Base-by-base conservation (phyloP, 768 basidiomycete species). In the Hygrocybe coccinea region DNA sequence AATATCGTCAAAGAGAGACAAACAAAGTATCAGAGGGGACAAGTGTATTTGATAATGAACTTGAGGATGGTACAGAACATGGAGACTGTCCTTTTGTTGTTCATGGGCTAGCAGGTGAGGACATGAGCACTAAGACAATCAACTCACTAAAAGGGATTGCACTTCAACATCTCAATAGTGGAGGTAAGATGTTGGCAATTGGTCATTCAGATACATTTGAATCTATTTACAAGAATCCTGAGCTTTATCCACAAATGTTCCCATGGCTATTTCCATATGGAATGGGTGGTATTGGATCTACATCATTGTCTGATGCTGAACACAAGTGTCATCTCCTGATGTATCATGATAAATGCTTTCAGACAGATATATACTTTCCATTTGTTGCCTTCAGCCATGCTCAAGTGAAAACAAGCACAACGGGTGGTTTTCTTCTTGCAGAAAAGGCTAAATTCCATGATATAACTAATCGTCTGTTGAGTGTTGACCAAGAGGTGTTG, bases 201-300 rank as follows among this genome's bases (percentile, higher is more conserved):
- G 29, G 29, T 29, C 29, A 29, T 2, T 59, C 21, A 0, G 56
- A 67, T 17, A 65, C 50, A 1, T 61, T 67, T 5, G 50, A 65
- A 15, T 60, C 64, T 5, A 61, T 64, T 8, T 69, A 60, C 22
- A 49, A 69, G 3, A 74, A 78, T 52, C 62, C 69, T 1, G 50
- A 61, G 6, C 55, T 74, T 5, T 76, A 70, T 64, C 69, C 74
- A 1, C 59, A 62, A 15, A 70, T 72, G 66, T 73, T 71, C 52
- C 74, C 74, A 0, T 74, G 72, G 71, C 52, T 74, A 0, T 76
- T 69, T 60, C 73, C 72, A 0, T 74, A 74, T 58, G 73, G 74
- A 0, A 25, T 63, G 2, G 73, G 72, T 14, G 69, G 67, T 2
- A 59, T 72, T 11, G 68, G 66, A 14, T 50, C 49, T 2, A 54